Base-by-base conservation (phyloP, 2,329 filamentous ascomycete species). In the Passalora sequoiae region DNA sequence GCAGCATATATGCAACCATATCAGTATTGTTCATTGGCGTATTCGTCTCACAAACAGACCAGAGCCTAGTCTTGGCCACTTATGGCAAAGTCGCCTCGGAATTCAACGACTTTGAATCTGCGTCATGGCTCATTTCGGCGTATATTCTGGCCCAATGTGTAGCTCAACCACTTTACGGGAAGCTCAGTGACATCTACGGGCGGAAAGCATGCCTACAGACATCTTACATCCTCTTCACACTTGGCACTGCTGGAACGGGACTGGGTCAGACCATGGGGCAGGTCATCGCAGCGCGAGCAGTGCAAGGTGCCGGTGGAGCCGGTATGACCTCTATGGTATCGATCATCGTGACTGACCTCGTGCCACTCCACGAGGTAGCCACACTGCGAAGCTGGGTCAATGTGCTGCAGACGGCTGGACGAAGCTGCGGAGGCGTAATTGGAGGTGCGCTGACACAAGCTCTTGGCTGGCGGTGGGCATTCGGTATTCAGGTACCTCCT, bases 391-490 rank as follows among this genome's bases (percentile, higher is more conserved):
- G 70, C 20, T 76, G 76, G 57, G 67, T 76, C 31, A 77, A 77
- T 42, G 63, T 77, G 10, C 61, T 69, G 12, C 67, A 69, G 49
- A 77, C 73, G 0, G 66, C 70, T 0, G 74, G 73, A 8, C 63
- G 72, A 8, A 71, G 68, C 44, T 61, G 72, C 16, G 76, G 76
- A 22, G 75, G 75, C 1, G 72, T 75, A 0, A 43, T 82, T 0
- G 81, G 81, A 1, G 81, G 81, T 2, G 76, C 70, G 55, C 60
- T 84, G 2, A 75, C 78, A 1, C 78, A 84, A 50, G 71, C 73
- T 0, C 69, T 84, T 9, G 81, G 81, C 12, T 85, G 81, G 81
- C 67, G 81, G 61, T 82, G 79, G 72, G 77, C 76, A 0, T 83
- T 83, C 53, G 56, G 76, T 1, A 70, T 72, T 4, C 79, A 83